Evolutionary conservation across 441 rosid species (phyloP), one percentile per base, ranked within the genome.

Genomic region (Erysimum pusillum): DNA sequence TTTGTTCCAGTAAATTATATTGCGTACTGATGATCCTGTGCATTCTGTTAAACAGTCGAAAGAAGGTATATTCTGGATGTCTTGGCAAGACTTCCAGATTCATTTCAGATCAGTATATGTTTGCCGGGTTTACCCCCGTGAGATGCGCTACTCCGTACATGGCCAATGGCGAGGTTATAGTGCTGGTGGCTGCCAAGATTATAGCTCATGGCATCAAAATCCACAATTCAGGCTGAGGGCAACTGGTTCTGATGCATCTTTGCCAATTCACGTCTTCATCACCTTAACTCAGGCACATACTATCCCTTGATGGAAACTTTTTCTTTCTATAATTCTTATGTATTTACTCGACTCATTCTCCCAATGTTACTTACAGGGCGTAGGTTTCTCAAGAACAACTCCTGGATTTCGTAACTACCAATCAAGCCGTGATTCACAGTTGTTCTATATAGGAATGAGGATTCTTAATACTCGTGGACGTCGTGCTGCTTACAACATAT

Each of bases 111-210:
- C 99, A 20, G 94, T 97, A 75, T 97, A 97, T 79, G 99, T 94
- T 34, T 97, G 99, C 68, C 97, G 99, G 20, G 95, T 97, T 67
- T 97, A 97, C 65, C 99, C 99, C 42, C 85, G 90, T 9, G 99
- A 97, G 87, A 97, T 97, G 99, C 94, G 99, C 34, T 87, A 93
- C 86, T 93, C 98, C 22, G 96, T 94, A 73, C 97, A 90, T 69
- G 93, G 99, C 39, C 99, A 97, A 67, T 97, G 99, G 99, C 90
- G 91, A 76, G 97, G 97, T 78, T 90, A 84, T 69, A 97, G 97
- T 86, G 98, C 99, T 28, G 99, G 99, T 78, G 99, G 99, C 73
- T 97, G 99, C 88, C 99, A 97, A 82, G 99, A 97, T 73, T 97
- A 97, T 76, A 89, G 90, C 73, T 91, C 98, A 66, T 94, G 99